Base-by-base conservation (phyloP, 192 early-diverging fungal species). In the Podila clonocystis region DNA sequence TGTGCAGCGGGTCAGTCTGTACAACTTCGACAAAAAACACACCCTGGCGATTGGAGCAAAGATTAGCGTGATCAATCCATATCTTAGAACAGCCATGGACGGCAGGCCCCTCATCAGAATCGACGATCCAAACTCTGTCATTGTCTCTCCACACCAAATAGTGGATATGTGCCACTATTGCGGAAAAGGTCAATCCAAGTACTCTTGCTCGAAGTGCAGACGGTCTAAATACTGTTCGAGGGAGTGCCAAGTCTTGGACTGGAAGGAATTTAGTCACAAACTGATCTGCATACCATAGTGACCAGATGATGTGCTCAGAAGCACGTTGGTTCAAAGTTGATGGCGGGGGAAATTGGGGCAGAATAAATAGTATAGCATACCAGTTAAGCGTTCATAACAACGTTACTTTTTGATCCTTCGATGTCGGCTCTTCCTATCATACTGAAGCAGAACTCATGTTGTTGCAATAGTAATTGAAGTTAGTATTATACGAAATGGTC, bases 51-150 rank as follows among this genome's bases (percentile, higher is more conserved):
- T 70, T 70, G 69, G 69, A 70, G 49, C 69, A 50, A 70, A 70
- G 61, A 63, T 70, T 52, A 70, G 60, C 50, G 31, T 70, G 48
- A 57, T 70, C 69, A 70, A 70, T 63, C 69, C 69, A 57, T 70
- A 70, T 48, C 62, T 72, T 58, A 63, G 70, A 72, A 72, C 70
- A 64, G 70, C 70, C 70, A 72, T 65, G 70, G 70, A 72, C 70
- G 70, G 70, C 62, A 72, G 34, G 36, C 70, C 70, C 70, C 0
- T 72, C 62, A 72, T 72, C 70, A 72, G 70, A 65, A 48, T 72
- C 63, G 70, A 72, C 36, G 70, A 72, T 72, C 70, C 70, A 72
- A 72, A 72, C 70, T 72, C 70, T 72, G 41, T 72, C 70, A 72
- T 72, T 19, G 55, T 72, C 62, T 72, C 70, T 72, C 70, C 62